phyloP scores from a whole-genome alignment of 805 yeast genomes.

The Nematodospora valgi region DNA sequence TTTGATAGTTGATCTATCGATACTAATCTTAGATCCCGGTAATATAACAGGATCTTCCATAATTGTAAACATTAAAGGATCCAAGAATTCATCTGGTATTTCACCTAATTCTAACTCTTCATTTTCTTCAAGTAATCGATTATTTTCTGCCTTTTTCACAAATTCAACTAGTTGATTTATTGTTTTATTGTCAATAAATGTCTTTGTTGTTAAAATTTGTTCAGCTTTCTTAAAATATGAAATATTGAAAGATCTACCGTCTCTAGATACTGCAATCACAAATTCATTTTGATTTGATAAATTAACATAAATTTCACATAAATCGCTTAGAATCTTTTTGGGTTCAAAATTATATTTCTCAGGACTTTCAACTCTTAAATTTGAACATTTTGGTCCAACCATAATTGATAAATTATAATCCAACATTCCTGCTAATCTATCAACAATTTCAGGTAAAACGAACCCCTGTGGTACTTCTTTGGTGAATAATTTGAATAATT shows the following conservation, averaged over 20 bases:
- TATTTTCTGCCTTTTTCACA: slow-evolving; percentile 60
- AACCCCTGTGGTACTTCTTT: slow-evolving; percentile 84
- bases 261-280: slow-evolving; percentile 78
- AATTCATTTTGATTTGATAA: slow-evolving; percentile 64
- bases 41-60: slow-evolving; percentile 97
- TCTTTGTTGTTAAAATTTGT: slow-evolving; percentile 55
- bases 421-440: slow-evolving; percentile 92
- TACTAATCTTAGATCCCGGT: slow-evolving; percentile 80
- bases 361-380: slow-evolving; percentile 80
- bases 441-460: slow-evolving; percentile 84
- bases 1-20: slow-evolving; percentile 88
- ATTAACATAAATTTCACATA: slow-evolving; percentile 75
- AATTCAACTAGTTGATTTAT: slow-evolving; percentile 52
- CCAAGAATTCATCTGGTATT: slow-evolving; percentile 92
- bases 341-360: slow-evolving; percentile 84
- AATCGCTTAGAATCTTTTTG: slow-evolving; percentile 58
- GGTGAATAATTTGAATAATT: slow-evolving; percentile 76
- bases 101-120: slow-evolving; percentile 90
- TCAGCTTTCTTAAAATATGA: slow-evolving; percentile 69
- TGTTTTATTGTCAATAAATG: slow-evolving; percentile 46
- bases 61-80: slow-evolving; percentile 92
- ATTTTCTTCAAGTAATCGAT: slow-evolving; percentile 62
- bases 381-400: slow-evolving; percentile 93
- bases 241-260: slow-evolving; percentile 81
- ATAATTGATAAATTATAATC: slow-evolving; percentile 87